Percentiles rank a stretch among this genome's conserved stretches.
These are phyloP conservation scores for Agaricales sp. DNA, from an alignment of 1,284 basidiomycete genomes.

Conservation along the genomic window DNA sequence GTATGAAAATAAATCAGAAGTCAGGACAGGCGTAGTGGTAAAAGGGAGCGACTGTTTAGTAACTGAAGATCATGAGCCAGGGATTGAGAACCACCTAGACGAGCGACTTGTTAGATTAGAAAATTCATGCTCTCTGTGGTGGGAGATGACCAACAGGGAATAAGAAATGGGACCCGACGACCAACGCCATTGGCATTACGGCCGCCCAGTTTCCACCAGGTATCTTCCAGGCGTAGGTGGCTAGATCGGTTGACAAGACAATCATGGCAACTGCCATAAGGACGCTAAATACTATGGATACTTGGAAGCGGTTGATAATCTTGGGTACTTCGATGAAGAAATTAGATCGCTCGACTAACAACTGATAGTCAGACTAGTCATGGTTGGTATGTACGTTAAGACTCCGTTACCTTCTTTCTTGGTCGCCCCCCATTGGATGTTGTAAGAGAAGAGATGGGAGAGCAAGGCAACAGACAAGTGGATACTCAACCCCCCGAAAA, in stretches of 20 bases:
- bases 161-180: constrained; percentile 52
- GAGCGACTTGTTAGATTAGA: constrained; percentile 7
- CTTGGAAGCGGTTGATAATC: constrained; percentile 67
- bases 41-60: constrained; percentile 17
- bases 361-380: neutral
- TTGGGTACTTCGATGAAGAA: constrained; percentile 84
- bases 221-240: constrained; percentile 56
- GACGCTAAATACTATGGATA: constrained; percentile 47
- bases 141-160: constrained; percentile 44
- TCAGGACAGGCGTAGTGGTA: neutral
- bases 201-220: constrained; percentile 54
- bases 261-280: constrained; percentile 39
- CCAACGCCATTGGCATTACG: constrained; percentile 57
- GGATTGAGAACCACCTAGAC: constrained; percentile 60
- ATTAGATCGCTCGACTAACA: constrained; percentile 61
- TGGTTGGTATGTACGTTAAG: neutral
- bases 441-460: constrained; percentile 76
- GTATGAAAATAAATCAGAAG: neutral
- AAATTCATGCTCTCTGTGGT: constrained; percentile 5
- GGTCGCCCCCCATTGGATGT: constrained; percentile 76
- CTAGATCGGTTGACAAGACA: constrained; percentile 27
- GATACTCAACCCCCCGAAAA: constrained; percentile 72
- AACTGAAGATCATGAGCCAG: constrained; percentile 49
- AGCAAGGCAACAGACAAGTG: constrained; percentile 67
- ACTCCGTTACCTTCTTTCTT: constrained; percentile 50